These are phyloP conservation scores for Mariannaea elegans DNA, from an alignment of 2,329 filamentous ascomycete genomes.

Conservation along the genomic window DNA sequence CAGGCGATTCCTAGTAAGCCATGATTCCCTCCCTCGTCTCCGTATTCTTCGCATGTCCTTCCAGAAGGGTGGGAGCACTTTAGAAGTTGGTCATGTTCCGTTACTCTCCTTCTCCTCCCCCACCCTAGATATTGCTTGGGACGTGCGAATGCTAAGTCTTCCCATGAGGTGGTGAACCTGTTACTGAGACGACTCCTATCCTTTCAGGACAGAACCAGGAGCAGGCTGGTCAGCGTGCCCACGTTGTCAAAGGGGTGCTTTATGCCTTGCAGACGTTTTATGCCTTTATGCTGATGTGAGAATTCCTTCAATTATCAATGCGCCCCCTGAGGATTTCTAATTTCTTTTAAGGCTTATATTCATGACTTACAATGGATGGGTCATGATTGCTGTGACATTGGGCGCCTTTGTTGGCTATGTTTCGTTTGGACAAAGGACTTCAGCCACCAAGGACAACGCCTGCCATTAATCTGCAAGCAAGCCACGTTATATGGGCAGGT, in stretches of 20 bases:
- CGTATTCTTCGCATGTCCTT: conserved; percentile 13
- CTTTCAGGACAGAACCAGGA: conserved; percentile 77
- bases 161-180: conserved; percentile 47
- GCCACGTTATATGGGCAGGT: not conserved
- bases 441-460: conserved; percentile 84
- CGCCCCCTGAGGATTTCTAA: not conserved
- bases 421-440: conserved; percentile 75
- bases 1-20: conserved; percentile 64
- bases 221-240: conserved; percentile 71
- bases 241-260: conserved; percentile 80
- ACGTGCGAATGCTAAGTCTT: conserved; percentile 45
- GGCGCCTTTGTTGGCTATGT: conserved; percentile 92
- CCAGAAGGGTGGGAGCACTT: conserved; percentile 11
- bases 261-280: conserved; percentile 98
- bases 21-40: not conserved
- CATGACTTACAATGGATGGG: conserved; percentile 99
- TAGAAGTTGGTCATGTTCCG: conserved; percentile 23
- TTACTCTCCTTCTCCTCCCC: conserved; percentile 13
- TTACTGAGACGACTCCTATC: conserved; percentile 72
- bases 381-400: conserved; percentile 90
- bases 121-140: conserved; percentile 21
- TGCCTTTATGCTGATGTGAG: conserved; percentile 99
- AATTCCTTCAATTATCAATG: not conserved
- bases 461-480: conserved; percentile 72
- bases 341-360: conserved; percentile 81